These are phyloP conservation scores for Fabrea salina DNA, from an alignment of 169 alveolate genomes.

Conservation along the genomic window DNA sequence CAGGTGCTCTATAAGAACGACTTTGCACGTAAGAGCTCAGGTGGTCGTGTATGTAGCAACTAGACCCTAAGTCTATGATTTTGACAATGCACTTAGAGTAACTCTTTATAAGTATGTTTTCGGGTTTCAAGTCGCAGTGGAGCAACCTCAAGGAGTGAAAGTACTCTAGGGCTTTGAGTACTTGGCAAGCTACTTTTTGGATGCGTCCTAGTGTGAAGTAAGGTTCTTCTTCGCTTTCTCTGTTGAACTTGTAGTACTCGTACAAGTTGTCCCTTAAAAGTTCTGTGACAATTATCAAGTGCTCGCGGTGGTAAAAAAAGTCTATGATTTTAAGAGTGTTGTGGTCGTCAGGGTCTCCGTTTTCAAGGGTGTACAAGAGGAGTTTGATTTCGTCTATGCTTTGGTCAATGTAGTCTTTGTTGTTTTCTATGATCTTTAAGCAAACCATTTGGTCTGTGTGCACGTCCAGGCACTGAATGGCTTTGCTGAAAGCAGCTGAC, in stretches of 20 bases:
- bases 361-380: constrained; percentile 72
- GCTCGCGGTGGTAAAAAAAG: constrained; percentile 92
- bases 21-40: constrained; percentile 93
- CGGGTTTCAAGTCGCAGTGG: constrained; percentile 95
- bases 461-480: constrained; percentile 84
- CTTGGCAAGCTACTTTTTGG: constrained; percentile 69
- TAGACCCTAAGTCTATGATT: constrained; percentile 95
- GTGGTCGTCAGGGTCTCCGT: constrained; percentile 82
- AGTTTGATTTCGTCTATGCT: constrained; percentile 89
- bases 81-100: constrained; percentile 78
- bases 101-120: constrained; percentile 86
- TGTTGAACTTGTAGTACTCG: constrained; percentile 67
- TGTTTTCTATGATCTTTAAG: constrained; percentile 91
- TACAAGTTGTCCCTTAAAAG: constrained; percentile 87
- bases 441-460: constrained; percentile 79
- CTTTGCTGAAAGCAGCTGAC: constrained; percentile 88
- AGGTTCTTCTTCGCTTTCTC: constrained; percentile 44
- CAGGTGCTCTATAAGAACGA: constrained; percentile 98
- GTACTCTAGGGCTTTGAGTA: constrained; percentile 64
- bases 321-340: constrained; percentile 79
- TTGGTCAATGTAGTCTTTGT: constrained; percentile 91
- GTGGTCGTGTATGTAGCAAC: constrained; percentile 91
- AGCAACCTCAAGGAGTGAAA: constrained; percentile 78
- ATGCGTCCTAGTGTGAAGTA: constrained; percentile 78
- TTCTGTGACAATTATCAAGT: constrained; percentile 93